Base-by-base conservation (phyloP, 768 basidiomycete species). In the Stropharia rugosoannulata region DNA sequence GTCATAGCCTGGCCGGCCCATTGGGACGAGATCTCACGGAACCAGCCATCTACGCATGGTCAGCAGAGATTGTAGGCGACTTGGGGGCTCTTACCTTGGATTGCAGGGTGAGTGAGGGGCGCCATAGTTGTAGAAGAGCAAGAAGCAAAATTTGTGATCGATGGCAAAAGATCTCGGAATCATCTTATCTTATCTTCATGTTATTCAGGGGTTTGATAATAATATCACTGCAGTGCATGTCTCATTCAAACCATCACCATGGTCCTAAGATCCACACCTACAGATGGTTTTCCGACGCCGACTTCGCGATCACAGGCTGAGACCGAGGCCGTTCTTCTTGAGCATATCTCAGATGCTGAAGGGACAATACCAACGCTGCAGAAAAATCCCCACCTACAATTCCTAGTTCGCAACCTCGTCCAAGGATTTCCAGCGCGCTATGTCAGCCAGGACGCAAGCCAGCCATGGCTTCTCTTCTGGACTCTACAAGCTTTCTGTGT, bases 1-100 rank as follows among this genome's bases (percentile, higher is more conserved):
- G 92, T 93, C 93, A 97, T 93, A 49, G 96, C 96, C 75, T 97
- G 94, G 46, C 95, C 95, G 5, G 91, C 94, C 95, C 95, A 98
- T 76, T 98, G 95, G 15, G 90, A 83, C 25, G 90, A 93, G 64
- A 94, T 89, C 75, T 98, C 95, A 57, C 90, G 84, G 79, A 95
- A 98, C 94, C 94, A 96, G 71, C 95, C 94, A 78, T 95, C 94
- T 75, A 11, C 58, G 8, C 39, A 40, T 13, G 4, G 52, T 37
- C 39, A 55, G 37, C 13, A n/a, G 13, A 36, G 27, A 1, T 25
- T 45, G 25, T 4, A 8, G 40, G n/a, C 12, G 1, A 5, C 37
- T 5, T 12, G 27, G 12, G 48, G 4, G 18, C n/a, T 32, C 35
- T 35, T 36, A 60, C 46, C 39, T 43, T 56, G 47, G 16, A 56